A percentile compares a stretch with the other conserved stretches of the same genome.
Conservation (phyloP, 2,329 filamentous ascomycete species). For the Venturia asperata region DNA sequence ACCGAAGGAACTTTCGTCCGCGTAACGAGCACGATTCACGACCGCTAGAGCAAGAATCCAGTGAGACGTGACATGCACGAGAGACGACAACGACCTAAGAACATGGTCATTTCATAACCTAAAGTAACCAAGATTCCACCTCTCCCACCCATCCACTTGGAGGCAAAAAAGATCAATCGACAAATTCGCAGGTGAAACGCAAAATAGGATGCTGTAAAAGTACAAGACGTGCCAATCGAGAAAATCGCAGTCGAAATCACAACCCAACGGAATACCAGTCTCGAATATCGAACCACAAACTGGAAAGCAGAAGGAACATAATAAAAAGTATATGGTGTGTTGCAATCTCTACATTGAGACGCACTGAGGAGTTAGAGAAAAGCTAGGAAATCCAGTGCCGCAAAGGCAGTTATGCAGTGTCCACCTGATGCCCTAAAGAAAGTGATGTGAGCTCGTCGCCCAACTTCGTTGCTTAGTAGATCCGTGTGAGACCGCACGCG, state of each 20-base stretch:
- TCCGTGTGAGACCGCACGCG: not conserved
- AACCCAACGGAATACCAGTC: not conserved
- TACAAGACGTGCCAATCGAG: not conserved
- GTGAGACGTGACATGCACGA: too few species aligned
- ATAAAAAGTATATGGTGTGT: not conserved
- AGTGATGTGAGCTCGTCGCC: slow-evolving; percentile 4
- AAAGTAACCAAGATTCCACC: slow-evolving; percentile 7
- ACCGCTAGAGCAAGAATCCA: too few species aligned
- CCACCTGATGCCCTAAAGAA: slow-evolving; percentile 12
- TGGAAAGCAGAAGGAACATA: not conserved
- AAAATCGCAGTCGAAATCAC: not conserved
- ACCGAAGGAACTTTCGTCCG: too few species aligned
- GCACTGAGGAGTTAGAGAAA: not conserved
- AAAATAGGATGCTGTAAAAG: not conserved
- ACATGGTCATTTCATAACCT: slow-evolving; percentile 11
- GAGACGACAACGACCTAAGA: not conserved
- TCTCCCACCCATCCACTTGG: not conserved
- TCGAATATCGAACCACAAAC: not conserved
- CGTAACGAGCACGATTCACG: too few species aligned
- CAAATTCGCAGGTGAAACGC: not conserved
- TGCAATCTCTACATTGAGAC: not conserved
- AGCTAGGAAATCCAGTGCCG: not conserved
- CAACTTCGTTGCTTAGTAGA: slow-evolving; percentile 12
- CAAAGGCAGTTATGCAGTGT: slow-evolving; percentile 2
- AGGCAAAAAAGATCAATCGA: not conserved